A percentile compares a stretch with the other conserved stretches of the same genome.
Evolutionary conservation across 108 stramenopile species (phyloP).

Genomic region (Stephanodiscus minutulus): DNA sequence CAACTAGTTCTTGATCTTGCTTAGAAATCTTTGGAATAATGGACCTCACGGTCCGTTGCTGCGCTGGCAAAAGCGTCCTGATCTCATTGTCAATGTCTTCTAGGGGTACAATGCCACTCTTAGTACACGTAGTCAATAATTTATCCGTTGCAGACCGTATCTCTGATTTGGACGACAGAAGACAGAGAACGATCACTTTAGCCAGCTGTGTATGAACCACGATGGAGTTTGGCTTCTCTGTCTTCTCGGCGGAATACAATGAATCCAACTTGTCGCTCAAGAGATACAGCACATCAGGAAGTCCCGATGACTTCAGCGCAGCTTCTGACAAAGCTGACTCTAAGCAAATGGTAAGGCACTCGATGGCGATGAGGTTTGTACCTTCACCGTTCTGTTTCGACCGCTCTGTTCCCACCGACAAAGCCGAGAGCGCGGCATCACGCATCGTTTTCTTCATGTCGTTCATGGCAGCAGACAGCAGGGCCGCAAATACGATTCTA

Average conservation of each 20-base stretch:
- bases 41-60: constrained; percentile 72
- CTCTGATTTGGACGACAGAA: constrained; percentile 78
- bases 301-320: constrained; percentile 66
- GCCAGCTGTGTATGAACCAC: constrained; percentile 45
- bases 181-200: constrained; percentile 58
- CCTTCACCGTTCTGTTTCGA: constrained; percentile 58
- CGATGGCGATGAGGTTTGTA: constrained; percentile 56
- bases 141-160: constrained; percentile 73
- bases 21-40: constrained; percentile 56
- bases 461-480: constrained; percentile 78
- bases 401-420: constrained; percentile 50
- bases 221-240: not conserved
- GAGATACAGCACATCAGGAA: constrained; percentile 73
- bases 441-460: constrained; percentile 88
- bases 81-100: constrained; percentile 52
- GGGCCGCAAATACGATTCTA: constrained; percentile 60
- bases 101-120: constrained; percentile 47
- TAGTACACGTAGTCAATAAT: constrained; percentile 45
- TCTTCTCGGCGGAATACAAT: not conserved
- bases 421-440: constrained; percentile 72
- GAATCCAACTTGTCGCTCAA: constrained; percentile 25
- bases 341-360: constrained; percentile 62
- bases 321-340: constrained; percentile 71
- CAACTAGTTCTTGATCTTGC: constrained; percentile 24
- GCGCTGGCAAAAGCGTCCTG: constrained; percentile 72